These are phyloP conservation scores for Leucocoprinus sp. DNA, from an alignment of 768 basidiomycete species.

Conservation along the genomic window DNA sequence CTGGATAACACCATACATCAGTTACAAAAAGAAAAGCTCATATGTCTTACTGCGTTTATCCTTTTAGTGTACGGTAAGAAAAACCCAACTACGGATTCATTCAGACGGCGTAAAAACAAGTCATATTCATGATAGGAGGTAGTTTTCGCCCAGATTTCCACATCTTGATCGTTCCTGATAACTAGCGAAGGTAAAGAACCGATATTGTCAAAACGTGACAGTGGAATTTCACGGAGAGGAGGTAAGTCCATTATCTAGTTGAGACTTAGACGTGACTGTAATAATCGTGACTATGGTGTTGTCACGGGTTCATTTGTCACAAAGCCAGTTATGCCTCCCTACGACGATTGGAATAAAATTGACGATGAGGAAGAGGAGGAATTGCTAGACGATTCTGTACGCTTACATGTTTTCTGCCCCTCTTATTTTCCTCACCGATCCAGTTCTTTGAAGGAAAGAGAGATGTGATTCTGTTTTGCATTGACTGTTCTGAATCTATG, in stretches of 20 bases:
- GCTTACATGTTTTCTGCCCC: constrained; percentile 10
- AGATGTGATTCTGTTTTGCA: constrained; percentile 91
- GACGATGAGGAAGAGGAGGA: constrained; percentile 83
- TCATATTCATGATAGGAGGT: constrained; percentile 67
- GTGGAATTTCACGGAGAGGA: constrained; percentile 21
- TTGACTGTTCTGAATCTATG: constrained; percentile 93
- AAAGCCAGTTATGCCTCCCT: constrained; percentile 44
- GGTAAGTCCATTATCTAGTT: constrained; percentile 7
- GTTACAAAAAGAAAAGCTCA: background rate
- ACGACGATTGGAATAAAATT: constrained; percentile 73
- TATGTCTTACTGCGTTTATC: constrained; percentile 28
- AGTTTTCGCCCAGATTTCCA: constrained; percentile 63
- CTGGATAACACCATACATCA: constrained; percentile 24
- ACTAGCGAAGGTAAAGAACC: constrained; percentile 33
- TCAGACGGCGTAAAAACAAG: constrained; percentile 68
- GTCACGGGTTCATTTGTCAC: background rate
- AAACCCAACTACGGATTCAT: constrained; percentile 67
- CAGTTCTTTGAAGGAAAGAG: constrained; percentile 66
- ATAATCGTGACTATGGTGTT: background rate
- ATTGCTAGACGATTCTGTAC: constrained; percentile 60
- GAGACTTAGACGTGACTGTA: constrained; percentile 6
- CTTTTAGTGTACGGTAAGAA: constrained; percentile 36
- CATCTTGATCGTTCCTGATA: constrained; percentile 68
- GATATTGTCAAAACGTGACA: constrained; percentile 15
- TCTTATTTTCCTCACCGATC: constrained; percentile 3